phyloP scores from a whole-genome alignment of 306 rosid species.

The Chamaecrista fasciculata region DNA sequence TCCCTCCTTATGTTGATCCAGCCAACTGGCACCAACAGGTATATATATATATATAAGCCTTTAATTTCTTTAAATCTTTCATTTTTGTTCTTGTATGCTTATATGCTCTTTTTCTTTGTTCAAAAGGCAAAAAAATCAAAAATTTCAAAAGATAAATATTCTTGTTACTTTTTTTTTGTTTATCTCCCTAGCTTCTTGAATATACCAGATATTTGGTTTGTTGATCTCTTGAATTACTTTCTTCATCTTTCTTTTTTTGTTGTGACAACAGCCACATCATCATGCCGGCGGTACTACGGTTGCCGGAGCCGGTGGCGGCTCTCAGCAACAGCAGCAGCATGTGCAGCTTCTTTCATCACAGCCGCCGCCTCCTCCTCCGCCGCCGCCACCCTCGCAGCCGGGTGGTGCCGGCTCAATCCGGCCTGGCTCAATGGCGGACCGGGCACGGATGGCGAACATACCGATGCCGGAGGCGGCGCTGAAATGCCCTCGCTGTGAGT shows the following conservation, averaged over 20 bases:
- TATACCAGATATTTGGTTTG: constrained; percentile 66
- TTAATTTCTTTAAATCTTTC: constrained; percentile 30
- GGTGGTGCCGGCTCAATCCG: constrained; percentile 54
- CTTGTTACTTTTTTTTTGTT: constrained; percentile 41
- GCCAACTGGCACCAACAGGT: constrained; percentile 93
- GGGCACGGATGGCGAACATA: constrained; percentile 81
- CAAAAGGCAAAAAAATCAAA: constrained; percentile 12
- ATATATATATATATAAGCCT: background rate
- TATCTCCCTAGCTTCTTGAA: constrained; percentile 62
- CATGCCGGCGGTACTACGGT: constrained; percentile 27
- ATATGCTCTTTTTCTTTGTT: constrained; percentile 18
- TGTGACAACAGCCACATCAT: constrained; percentile 43
- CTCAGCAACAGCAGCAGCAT: constrained; percentile 43
- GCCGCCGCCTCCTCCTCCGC: constrained; percentile 27
- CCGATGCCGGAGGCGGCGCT: constrained; percentile 65
- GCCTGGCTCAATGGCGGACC: constrained; percentile 77
- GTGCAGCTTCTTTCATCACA: constrained; percentile 24
- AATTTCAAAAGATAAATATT: constrained; percentile 58
- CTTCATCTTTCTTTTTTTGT: background rate
- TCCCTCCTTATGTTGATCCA: constrained; percentile 90
- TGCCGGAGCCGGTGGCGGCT: background rate
- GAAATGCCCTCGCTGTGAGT: constrained; percentile 83
- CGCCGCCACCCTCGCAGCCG: constrained; percentile 38
- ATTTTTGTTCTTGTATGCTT: background rate
- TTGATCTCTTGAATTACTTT: constrained; percentile 26